Evolutionary conservation across 2,329 filamentous ascomycete species (phyloP).

Genomic region (Pseudogymnoascus sp.): DNA sequence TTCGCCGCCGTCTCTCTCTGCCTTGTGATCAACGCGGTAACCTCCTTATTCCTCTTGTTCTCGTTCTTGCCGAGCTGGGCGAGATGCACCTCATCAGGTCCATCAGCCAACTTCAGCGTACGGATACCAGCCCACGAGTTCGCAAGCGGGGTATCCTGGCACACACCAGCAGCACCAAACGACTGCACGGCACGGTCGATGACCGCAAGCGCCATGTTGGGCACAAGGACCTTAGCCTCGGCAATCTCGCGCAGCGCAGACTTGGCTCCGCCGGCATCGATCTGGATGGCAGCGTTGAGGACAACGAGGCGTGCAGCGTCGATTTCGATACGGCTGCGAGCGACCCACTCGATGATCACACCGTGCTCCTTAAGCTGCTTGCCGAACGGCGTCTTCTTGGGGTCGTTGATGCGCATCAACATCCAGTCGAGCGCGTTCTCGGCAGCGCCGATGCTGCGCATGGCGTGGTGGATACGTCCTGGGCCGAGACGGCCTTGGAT

Average conservation of each 20-base stretch:
- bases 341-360: slow-evolving; percentile 91
- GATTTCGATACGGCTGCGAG: slow-evolving; percentile 85
- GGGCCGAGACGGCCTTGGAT: slow-evolving; percentile 95
- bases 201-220: slow-evolving; percentile 70
- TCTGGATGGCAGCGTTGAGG: slow-evolving; percentile 89
- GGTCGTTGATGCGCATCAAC: slow-evolving; percentile 89
- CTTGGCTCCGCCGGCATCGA: slow-evolving; percentile 85
- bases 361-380: slow-evolving; percentile 82
- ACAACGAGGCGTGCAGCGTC: slow-evolving; percentile 85
- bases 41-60: slow-evolving; percentile 59
- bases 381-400: slow-evolving; percentile 82
- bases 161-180: slow-evolving; percentile 83
- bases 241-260: slow-evolving; percentile 87
- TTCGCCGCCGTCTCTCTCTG: slow-evolving; percentile 59
- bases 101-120: slow-evolving; percentile 81
- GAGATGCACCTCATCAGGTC: slow-evolving; percentile 91
- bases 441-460: slow-evolving; percentile 86
- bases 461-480: slow-evolving; percentile 94
- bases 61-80: slow-evolving; percentile 75
- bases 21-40: slow-evolving; percentile 52
- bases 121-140: slow-evolving; percentile 73
- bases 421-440: slow-evolving; percentile 92
- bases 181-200: slow-evolving; percentile 93
- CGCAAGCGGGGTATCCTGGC: slow-evolving; percentile 88
- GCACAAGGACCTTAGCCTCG: slow-evolving; percentile 88